Conservation (phyloP, 2,329 filamentous ascomycete genomes). For the Colletotrichum destructivum region DNA sequence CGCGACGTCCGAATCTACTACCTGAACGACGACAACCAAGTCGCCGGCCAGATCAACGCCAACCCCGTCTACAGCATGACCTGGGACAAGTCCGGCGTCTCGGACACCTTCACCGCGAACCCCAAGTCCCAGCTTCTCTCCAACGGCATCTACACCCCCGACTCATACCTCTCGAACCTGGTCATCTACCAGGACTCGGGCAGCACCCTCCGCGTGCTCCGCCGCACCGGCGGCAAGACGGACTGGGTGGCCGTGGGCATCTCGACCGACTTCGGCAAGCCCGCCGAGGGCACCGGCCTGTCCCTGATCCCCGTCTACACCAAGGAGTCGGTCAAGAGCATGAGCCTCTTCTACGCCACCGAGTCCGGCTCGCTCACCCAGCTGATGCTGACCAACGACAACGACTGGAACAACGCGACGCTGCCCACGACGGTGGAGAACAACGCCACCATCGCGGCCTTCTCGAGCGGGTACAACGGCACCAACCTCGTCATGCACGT, state of each 20-base stretch:
- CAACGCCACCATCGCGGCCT: constrained; percentile 29
- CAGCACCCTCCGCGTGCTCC: constrained; percentile 27
- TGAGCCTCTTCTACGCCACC: constrained; percentile 34
- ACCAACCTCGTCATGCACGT: constrained; percentile 37
- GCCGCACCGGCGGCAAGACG: constrained; percentile 22
- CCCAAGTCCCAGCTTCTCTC: constrained; percentile 28
- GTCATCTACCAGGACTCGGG: constrained; percentile 38
- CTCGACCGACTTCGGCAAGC: constrained; percentile 30
- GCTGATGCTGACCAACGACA: constrained; percentile 19
- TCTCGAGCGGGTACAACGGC: constrained; percentile 36
- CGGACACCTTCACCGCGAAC: constrained; percentile 23
- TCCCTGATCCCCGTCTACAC: constrained; percentile 36
- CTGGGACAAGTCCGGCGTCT: constrained; percentile 39
- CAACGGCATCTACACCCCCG: constrained; percentile 32
- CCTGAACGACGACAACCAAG: constrained; percentile 28
- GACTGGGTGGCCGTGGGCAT: constrained; percentile 31
- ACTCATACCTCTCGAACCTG: constrained; percentile 34
- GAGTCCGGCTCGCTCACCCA: constrained; percentile 20
- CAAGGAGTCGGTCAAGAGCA: constrained; percentile 6
- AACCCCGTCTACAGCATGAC: constrained; percentile 19
- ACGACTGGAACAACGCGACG: constrained; percentile 26
- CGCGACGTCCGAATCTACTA: constrained; percentile 40
- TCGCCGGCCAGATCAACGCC: constrained; percentile 32
- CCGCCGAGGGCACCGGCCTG: constrained; percentile 22
- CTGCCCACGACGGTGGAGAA: constrained; percentile 26